Evolutionary conservation across 176 grass and related monocot genomes (phyloP).

Genomic region (Lolium rigidum): DNA sequence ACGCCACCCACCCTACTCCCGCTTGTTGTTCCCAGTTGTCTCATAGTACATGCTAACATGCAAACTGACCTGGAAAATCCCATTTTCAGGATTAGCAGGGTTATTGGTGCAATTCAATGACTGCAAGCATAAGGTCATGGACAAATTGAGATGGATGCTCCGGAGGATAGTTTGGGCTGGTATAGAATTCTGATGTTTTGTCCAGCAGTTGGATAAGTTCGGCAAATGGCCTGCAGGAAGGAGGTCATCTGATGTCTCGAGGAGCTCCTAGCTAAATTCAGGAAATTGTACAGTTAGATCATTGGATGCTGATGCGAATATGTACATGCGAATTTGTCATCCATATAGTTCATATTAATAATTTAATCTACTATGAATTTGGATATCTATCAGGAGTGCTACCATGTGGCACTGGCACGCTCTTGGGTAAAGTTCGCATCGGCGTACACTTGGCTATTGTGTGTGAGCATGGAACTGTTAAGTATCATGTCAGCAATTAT

Average conservation of each 20-base stretch:
- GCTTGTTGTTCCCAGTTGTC: neutral
- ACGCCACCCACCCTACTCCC: neutral
- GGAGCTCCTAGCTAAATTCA: no score
- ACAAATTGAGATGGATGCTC: slow-evolving; percentile 53
- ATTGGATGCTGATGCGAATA: no score
- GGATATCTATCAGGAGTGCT: no score
- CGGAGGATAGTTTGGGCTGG: slow-evolving; percentile 25
- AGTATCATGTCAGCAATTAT: no score
- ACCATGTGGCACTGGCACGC: no score
- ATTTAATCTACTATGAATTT: no score
- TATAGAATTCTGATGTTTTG: slow-evolving; percentile 8
- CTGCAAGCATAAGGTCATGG: slow-evolving; percentile 36
- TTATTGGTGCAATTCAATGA: slow-evolving; percentile 55
- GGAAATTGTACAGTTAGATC: no score
- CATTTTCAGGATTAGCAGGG: slow-evolving; percentile 48
- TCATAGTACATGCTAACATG: slow-evolving; percentile 5
- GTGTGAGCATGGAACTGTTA: no score
- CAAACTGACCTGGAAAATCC: neutral
- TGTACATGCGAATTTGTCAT: no score
- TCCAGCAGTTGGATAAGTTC: neutral
- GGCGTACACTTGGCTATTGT: no score
- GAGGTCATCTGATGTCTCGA: neutral
- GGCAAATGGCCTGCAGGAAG: neutral
- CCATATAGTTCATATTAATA: no score
- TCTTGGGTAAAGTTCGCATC: no score